Evolutionary conservation across 129 eudicot genomes (phyloP), one percentile per base, ranked within the genome.

Genomic region (Apium graveolens): DNA sequence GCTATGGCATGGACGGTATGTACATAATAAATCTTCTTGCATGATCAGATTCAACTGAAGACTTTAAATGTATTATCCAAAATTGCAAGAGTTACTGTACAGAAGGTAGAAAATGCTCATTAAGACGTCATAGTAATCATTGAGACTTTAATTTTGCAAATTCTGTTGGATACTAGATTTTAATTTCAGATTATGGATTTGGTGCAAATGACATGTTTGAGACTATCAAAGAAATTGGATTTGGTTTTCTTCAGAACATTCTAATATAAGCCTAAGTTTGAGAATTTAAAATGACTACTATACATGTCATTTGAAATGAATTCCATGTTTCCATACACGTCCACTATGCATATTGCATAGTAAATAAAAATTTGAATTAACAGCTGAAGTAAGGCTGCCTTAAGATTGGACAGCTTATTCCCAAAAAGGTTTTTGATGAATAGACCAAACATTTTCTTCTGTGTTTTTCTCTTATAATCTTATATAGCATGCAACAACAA

Each of bases 1-100:
- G 99, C 99, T 74, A 96, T 96, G 99, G 97, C 99, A 18, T 96
- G 99, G 99, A 96, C 95, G 87, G 99, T 96, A 96, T 29, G 75
- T 79, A 66, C 27, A 5, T 6, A 38, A 11, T 41, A 53, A 31
- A 27, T 80, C 60, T 39, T 43, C 26, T 74, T 0, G 3, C 62
- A 74, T 43, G 32, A 43, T 44, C 77, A n/a, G 9, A 74, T 26
- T 18, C 45, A 60, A n/a, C 29, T 26, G 4, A 26, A 53, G 34
- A 21, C 14, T 35, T 21, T 37, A 31, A 18, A 35, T 18, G 4
- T 31, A 65, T 27, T 12, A 32, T 32, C 9, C 71, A 14, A n/a
- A 78, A 78, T 32, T 44, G 21, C 77, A 74, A 74, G n/a, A 11
- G 8, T 71, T 24, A 42, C 6, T 5, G 17, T 62, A 41, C 1